phyloP scores from a whole-genome alignment of 805 yeast genomes.

The Saturnispora diversa region DNA sequence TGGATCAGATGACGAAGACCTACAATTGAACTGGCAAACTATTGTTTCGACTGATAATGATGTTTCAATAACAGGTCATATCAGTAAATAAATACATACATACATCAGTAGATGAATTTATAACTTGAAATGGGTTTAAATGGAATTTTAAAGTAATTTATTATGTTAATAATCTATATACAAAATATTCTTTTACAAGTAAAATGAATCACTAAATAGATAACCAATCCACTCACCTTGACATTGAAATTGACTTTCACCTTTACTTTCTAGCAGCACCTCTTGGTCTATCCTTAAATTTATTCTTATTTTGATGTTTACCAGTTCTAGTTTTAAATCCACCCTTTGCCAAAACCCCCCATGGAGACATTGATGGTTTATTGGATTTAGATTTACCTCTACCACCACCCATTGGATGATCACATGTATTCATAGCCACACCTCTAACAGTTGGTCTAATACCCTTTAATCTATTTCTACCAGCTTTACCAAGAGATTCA shows the following conservation, averaged over 20 bases:
- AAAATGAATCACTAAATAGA: too few relatives aligned
- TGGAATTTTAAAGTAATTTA: not conserved
- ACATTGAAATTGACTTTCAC: not conserved
- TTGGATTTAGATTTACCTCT: constrained; percentile 98
- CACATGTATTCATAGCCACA: constrained; percentile 94
- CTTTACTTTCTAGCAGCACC: constrained; percentile 31
- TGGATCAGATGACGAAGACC: constrained; percentile 3
- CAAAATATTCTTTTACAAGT: constrained; percentile 2
- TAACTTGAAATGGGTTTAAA: not conserved
- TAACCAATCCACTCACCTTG: too few relatives aligned
- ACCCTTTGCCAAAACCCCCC: constrained; percentile 92
- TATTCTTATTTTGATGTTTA: constrained; percentile 72
- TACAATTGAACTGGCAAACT: constrained; percentile 11
- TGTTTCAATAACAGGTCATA: constrained; percentile 8
- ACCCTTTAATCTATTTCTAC: constrained; percentile 86
- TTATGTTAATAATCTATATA: too few relatives aligned
- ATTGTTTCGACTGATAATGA: constrained; percentile 9
- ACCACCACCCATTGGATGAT: constrained; percentile 99
- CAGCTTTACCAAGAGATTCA: constrained; percentile 90
- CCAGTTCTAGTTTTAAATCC: constrained; percentile 91
- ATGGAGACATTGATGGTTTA: constrained; percentile 87
- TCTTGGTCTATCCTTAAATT: constrained; percentile 88
- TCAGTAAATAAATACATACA: constrained; percentile 2
- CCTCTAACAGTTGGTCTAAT: constrained; percentile 95
- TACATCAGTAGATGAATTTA: not conserved